Percentiles rank a stretch among this genome's conserved stretches.
Conservation (phyloP, 345 rosid genomes). For the Bretschneidera sinensis region DNA sequence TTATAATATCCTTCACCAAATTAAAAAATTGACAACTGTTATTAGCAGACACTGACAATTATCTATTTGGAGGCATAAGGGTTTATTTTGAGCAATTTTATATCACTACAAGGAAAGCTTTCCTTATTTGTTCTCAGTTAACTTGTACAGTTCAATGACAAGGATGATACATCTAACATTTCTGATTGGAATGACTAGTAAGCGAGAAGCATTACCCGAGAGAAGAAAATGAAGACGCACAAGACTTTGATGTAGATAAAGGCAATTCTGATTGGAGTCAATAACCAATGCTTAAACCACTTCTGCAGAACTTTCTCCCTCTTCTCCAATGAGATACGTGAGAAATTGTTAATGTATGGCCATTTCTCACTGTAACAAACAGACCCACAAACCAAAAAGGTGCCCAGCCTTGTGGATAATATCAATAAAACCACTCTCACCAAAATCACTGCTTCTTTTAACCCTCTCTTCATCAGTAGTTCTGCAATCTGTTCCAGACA, state of each 20-base stretch:
- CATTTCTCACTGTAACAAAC: constrained; percentile 38
- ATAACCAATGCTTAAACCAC: constrained; percentile 35
- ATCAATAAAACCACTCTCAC: constrained; percentile 38
- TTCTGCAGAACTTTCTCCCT: constrained; percentile 57
- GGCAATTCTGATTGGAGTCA: constrained; percentile 51
- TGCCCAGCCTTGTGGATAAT: constrained; percentile 68
- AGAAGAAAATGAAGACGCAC: constrained; percentile 48
- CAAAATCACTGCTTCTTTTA: constrained; percentile 27
- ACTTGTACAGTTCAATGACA: too few species aligned
- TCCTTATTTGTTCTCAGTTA: too few species aligned
- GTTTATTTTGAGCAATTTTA: too few species aligned
- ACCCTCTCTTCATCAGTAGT: constrained; percentile 20
- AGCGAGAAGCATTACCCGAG: constrained; percentile 59
- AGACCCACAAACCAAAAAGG: constrained; percentile 58
- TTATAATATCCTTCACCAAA: too few species aligned
- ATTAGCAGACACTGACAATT: too few species aligned
- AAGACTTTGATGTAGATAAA: constrained; percentile 36
- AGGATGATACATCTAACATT: too few species aligned
- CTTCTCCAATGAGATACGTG: constrained; percentile 38
- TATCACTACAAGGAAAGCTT: too few species aligned
- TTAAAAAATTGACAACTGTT: too few species aligned
- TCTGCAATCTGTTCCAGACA: constrained; percentile 37
- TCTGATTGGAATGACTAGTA: too few species aligned
- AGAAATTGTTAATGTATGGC: constrained; percentile 51
- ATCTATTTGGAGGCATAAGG: too few species aligned